Base-by-base conservation (phyloP, 2,329 filamentous ascomycete species). In the Fusarium bactridioides region DNA sequence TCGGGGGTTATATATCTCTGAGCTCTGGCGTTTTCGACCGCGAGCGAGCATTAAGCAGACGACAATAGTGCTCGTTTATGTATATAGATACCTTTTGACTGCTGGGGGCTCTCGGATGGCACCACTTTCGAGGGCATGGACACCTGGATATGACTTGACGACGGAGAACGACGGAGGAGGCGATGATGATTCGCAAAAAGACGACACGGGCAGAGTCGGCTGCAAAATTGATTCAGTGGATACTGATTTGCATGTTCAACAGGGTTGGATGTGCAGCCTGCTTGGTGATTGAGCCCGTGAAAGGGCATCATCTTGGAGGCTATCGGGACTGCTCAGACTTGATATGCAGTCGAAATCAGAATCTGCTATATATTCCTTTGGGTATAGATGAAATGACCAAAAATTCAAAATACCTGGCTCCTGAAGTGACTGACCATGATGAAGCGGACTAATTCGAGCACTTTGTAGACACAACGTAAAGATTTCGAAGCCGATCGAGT, bases 341-440 rank as follows among this genome's bases (percentile, higher is more conserved):
- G 59, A 70, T 43, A 60, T 69, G 64, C 65, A 72, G 73, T 71
- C 69, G 51, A 69, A 73, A 75, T 74, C 75, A 75, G 74, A 78
- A 80, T 80, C 75, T 80, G 74, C 74, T 79, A 78, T 74, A 78
- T 78, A 77, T 80, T 79, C 76, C 70, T 77, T 80, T 76, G 70
- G 74, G 74, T 80, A 80, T 80, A 81, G 79, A 81, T 78, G 79
- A 80, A 75, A 80, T 77, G 76, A 78, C 65, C 66, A 78, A 78
- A 65, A 77, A 78, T 69, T 76, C 76, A 64, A 76, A 69, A 64
- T 11, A 56, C 19, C 31, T 33, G 37, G 27, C 15, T 29, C 58
- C 29, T 13, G 11, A 25, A 48, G 23, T 48, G 38, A 29, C 4
- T 25, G 35, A 29, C 1, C n/a, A 51, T 27, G 33, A 38, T 27